Evolutionary conservation across 805 yeast species (phyloP), one percentile per base, ranked within the genome.

Genomic region (Candida insectalens): DNA sequence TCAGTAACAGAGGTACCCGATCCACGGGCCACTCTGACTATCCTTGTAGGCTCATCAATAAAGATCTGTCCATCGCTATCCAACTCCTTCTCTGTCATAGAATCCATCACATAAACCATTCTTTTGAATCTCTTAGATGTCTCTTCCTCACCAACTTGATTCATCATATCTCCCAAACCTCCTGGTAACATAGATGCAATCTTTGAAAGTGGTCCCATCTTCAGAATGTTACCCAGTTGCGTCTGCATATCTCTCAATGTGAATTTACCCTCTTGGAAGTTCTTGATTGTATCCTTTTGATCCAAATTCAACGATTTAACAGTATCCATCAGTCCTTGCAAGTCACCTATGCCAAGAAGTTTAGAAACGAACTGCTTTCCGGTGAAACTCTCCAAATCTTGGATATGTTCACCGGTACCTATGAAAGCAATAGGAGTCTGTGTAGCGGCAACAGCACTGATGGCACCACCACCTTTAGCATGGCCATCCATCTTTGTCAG

Each of bases 381-480:
- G 17, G 92, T 79, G 55, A 89, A 89, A 31, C 82, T 74, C 58
- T 92, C 98, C 39, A 89, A 70, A 55, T 89, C 97, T 36, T 81
- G 83, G 25, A 88, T 82, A 52, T 92, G 98, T 58, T 89, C 98
- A 53, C 98, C 98, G 3, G 97, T 89, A 72, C 98, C 98, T 39
- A 89, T 92, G 52, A 89, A 89, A 6, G 83, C 83, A 45, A 89
- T 81, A 6, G 98, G 98, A 0, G 97, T 92, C 36, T 83, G 70
- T 3, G 97, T 89, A 3, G 96, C 92, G 2, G 98, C 98, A 35
- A 89, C 96, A 0, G 98, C 98, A 26, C 96, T 85, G 35, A 89
- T 88, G 20, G 98, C 98, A 67, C 98, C 98, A 62, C 98, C 98
- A 57, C 98, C 98, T 61, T 83, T 89, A 25, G 97, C 98, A 51